These are phyloP conservation scores for Backusella liffmaniae DNA, from an alignment of 192 early-diverging fungal species.

Conservation along the genomic window DNA sequence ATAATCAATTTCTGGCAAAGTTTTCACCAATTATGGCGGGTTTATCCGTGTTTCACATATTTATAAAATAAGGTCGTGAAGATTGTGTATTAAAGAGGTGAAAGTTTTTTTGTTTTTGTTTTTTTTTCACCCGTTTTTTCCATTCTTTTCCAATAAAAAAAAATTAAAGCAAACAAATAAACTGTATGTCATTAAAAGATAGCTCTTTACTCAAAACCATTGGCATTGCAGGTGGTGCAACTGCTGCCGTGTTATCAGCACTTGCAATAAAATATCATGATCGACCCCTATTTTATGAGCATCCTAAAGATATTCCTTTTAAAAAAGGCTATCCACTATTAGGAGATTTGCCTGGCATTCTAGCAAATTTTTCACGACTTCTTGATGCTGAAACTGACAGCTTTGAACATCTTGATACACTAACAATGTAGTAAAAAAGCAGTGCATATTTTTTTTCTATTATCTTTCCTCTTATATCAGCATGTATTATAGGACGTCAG, in stretches of 20 bases:
- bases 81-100: background rate
- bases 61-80: background rate
- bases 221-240: background rate
- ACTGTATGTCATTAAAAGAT: background rate
- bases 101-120: background rate
- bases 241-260: background rate
- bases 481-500: slow-evolving; percentile 9
- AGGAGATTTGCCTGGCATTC: slow-evolving; percentile 18
- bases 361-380: background rate
- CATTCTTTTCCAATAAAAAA: no score
- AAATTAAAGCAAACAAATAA: background rate
- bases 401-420: background rate
- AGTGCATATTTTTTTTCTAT: no score
- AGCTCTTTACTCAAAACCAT: background rate
- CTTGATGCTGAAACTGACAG: slow-evolving; percentile 9
- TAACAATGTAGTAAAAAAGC: background rate
- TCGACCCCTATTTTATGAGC: slow-evolving; percentile 18
- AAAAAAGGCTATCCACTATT: slow-evolving; percentile 24
- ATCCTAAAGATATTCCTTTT: slow-evolving; percentile 3
- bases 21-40: background rate
- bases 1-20: no score
- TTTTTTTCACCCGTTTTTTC: background rate
- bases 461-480: background rate
- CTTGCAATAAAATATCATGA: slow-evolving; percentile 25
- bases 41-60: background rate